These are phyloP conservation scores for Westerdykella sp. DNA, from an alignment of 2,329 filamentous ascomycete species.

Conservation along the genomic window DNA sequence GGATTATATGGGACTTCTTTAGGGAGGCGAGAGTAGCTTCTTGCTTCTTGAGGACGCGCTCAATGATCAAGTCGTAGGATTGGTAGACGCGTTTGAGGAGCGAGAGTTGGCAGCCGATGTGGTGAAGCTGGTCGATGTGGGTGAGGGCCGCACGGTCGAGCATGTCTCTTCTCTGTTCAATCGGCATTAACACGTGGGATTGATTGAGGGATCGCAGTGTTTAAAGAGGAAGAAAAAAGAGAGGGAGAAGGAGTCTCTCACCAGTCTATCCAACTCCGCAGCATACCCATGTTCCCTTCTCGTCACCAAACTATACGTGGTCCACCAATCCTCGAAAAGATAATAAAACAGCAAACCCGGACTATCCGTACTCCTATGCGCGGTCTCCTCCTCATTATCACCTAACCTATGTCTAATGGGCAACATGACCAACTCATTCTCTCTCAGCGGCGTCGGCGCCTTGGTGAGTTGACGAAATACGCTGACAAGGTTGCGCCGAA, in stretches of 20 bases:
- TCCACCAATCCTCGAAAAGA: constrained; percentile 60
- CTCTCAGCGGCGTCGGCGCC: constrained; percentile 39
- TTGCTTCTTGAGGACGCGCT: constrained; percentile 49
- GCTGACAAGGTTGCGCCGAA: constrained; percentile 54
- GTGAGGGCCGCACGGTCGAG: constrained; percentile 45
- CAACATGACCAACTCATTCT: constrained; percentile 39
- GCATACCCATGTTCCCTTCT: constrained; percentile 43
- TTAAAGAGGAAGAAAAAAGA: neutral
- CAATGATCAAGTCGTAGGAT: constrained; percentile 55
- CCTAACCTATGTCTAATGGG: constrained; percentile 43
- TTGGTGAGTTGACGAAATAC: constrained; percentile 58
- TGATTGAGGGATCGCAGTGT: neutral
- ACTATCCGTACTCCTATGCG: constrained; percentile 46
- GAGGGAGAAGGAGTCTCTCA: constrained; percentile 18
- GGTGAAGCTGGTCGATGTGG: constrained; percentile 50
- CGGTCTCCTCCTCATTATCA: constrained; percentile 41
- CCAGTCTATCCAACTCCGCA: constrained; percentile 46
- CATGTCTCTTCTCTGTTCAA: constrained; percentile 46
- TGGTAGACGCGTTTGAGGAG: constrained; percentile 56
- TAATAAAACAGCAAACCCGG: constrained; percentile 61
- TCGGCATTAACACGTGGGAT: constrained; percentile 1
- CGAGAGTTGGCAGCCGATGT: constrained; percentile 55
- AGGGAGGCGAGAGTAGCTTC: constrained; percentile 40
- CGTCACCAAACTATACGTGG: constrained; percentile 52
- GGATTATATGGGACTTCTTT: constrained; percentile 39